phyloP scores from a whole-genome alignment of 169 alveolate species.

The Plasmodium adleri region DNA sequence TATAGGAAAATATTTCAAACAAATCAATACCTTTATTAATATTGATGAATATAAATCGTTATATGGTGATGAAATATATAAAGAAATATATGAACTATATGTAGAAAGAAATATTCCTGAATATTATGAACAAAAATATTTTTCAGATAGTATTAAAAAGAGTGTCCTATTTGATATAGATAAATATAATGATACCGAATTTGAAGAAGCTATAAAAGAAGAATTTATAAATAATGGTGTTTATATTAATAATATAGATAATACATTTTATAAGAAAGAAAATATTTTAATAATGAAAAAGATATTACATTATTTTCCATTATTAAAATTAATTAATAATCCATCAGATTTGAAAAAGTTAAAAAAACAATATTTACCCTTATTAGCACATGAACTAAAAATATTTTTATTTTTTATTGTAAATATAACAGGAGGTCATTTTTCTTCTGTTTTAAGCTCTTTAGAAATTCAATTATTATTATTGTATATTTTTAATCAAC shows the following conservation, averaged over 20 bases:
- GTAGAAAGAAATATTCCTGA: slow-evolving; percentile 56
- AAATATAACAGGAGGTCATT: slow-evolving; percentile 89
- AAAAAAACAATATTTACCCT: slow-evolving; percentile 34
- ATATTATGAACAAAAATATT: slow-evolving; percentile 38
- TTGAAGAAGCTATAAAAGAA: slow-evolving; percentile 17
- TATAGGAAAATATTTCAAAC: slow-evolving; percentile 19
- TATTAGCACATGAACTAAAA: slow-evolving; percentile 65
- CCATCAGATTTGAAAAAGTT: slow-evolving; percentile 63
- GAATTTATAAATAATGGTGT: slow-evolving; percentile 72
- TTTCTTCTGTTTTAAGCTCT: slow-evolving; percentile 88
- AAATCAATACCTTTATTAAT: slow-evolving; percentile 46
- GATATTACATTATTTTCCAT: slow-evolving; percentile 44
- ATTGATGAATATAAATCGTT: slow-evolving; percentile 23
- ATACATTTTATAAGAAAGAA: slow-evolving; percentile 34
- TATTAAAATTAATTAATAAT: slow-evolving; percentile 41
- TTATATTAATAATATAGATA: slow-evolving; percentile 40
- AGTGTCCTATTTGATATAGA: slow-evolving; percentile 68
- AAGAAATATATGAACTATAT: slow-evolving; percentile 41
- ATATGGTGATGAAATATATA: slow-evolving; percentile 44
- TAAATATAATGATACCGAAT: slow-evolving; percentile 49
- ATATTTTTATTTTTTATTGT: slow-evolving; percentile 77
- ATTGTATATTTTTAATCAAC: slow-evolving; percentile 88
- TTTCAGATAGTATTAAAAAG: slow-evolving; percentile 24
- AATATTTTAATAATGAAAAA: slow-evolving; percentile 20
- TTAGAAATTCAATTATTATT: slow-evolving; percentile 89